Conservation (phyloP, 768 basidiomycete genomes). For the Panaeolus papilionaceus region DNA sequence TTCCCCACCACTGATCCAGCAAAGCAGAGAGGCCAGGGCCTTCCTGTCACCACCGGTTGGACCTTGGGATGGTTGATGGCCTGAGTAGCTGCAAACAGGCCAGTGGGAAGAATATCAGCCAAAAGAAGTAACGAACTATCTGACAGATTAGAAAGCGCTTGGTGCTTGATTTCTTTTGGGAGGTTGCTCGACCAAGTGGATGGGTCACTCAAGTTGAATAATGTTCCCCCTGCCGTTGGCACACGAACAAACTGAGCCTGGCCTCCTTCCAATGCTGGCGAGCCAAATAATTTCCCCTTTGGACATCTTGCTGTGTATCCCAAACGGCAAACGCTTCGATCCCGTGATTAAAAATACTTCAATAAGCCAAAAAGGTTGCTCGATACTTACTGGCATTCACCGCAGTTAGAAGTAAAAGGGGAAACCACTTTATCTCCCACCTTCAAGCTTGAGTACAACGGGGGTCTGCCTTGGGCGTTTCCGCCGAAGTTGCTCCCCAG, state of each 20-base stretch:
- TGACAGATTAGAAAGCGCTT: conserved; percentile 48
- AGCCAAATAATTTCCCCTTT: conserved; percentile 67
- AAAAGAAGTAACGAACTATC: conserved; percentile 75
- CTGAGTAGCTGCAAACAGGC: conserved; percentile 77
- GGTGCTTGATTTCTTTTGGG: conserved; percentile 40
- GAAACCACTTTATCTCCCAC: conserved; percentile 81
- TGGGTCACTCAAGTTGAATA: conserved; percentile 65
- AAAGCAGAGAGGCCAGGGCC: conserved; percentile 62
- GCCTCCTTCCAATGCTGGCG: conserved; percentile 68
- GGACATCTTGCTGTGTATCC: conserved; percentile 78
- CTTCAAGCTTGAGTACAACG: conserved; percentile 65
- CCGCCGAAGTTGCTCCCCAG: conserved; percentile 65
- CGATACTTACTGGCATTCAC: conserved; percentile 77
- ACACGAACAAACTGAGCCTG: conserved; percentile 84
- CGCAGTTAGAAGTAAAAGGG: conserved; percentile 83
- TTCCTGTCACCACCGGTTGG: conserved; percentile 61
- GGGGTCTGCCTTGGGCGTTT: conserved; percentile 54
- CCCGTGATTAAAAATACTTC: background rate
- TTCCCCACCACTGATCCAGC: conserved; percentile 30
- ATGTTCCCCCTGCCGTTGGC: conserved; percentile 80
- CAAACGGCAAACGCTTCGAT: conserved; percentile 66
- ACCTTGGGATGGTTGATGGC: conserved; percentile 77
- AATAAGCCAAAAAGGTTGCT: background rate
- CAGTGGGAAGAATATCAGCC: conserved; percentile 83
- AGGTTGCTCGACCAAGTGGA: conserved; percentile 50